A percentile compares a stretch with the other conserved stretches of the same genome.
These are phyloP conservation scores for Gaeumannomyces tritici DNA, from an alignment of 2,329 filamentous ascomycete species.

Conservation along the genomic window DNA sequence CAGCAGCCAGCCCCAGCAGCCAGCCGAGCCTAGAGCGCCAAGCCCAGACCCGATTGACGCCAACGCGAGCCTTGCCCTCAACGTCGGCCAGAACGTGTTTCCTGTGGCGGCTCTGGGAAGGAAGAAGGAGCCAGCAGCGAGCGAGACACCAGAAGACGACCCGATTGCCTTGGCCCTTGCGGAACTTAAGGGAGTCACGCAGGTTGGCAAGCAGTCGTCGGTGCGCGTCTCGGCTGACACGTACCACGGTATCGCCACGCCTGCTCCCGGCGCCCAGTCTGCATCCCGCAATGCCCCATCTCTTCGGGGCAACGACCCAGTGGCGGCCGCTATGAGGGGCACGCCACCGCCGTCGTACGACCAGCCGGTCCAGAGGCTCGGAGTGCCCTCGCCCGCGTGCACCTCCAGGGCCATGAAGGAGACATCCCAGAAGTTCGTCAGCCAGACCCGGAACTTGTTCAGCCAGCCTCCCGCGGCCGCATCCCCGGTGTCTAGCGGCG, in stretches of 20 bases:
- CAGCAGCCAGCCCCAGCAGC: constrained; percentile 19
- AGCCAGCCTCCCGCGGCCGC: constrained; percentile 22
- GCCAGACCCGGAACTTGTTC: constrained; percentile 77
- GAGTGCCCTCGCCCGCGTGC: constrained; percentile 82
- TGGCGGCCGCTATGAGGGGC: constrained; percentile 52
- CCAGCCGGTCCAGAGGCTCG: constrained; percentile 65
- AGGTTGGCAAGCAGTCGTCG: constrained; percentile 67
- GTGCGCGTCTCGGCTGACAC: constrained; percentile 88
- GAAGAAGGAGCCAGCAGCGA: constrained; percentile 25
- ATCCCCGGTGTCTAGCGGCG: constrained; percentile 16
- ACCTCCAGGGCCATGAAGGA: constrained; percentile 95
- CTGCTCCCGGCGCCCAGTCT: constrained; percentile 46
- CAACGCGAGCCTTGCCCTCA: constrained; percentile 83
- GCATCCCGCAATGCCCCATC: constrained; percentile 29
- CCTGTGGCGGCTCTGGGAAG: constrained; percentile 75
- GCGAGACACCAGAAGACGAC: constrained; percentile 56
- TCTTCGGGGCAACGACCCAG: constrained; percentile 27
- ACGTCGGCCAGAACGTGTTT: constrained; percentile 93
- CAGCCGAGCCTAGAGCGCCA: constrained; percentile 28
- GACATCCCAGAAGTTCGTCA: constrained; percentile 78
- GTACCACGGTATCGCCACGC: constrained; percentile 87
- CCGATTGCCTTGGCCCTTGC: constrained; percentile 89
- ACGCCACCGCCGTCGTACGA: constrained; percentile 87
- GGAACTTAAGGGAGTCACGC: constrained; percentile 74
- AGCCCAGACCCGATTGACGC: constrained; percentile 87